Evolutionary conservation across 2,329 filamentous ascomycete genomes (phyloP), one percentile per base, ranked within the genome.

Genomic region (Hymenoscyphus occultus): DNA sequence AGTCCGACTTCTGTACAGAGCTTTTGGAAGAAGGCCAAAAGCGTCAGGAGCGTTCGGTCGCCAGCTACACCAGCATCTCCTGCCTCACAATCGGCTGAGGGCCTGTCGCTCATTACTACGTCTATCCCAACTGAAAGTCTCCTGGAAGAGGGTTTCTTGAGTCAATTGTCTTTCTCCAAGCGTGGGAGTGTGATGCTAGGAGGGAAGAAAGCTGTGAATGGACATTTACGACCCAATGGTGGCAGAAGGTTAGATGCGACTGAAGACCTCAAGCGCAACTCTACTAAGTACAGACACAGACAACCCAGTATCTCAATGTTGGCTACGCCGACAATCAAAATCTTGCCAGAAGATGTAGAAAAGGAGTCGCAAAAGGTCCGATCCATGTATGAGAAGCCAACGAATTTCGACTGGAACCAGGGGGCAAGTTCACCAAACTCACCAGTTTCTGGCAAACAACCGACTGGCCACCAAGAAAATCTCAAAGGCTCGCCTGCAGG

Each of bases 151-250:
- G 83, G 82, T 71, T 83, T 85, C 73, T 75, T 88, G 72, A 80
- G 78, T 69, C 79, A 80, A 64, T 76, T 89, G 69, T 81, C 81
- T 69, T 89, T 89, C 73, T 87, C 86, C 64, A 86, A 86, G 68
- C 81, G 86, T 70, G 86, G 86, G 69, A 88, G 86, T 76, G 79
- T 89, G 71, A 85, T 89, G 81, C 81, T 87, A 73, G 81, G 82
- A 67, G 81, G 80, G 62, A 82, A 82, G 73, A 76, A 74, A 60
- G 72, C 67, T 32, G 66, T 71, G 1, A 70, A 72, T 67, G 65
- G 62, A 1, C 72, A 74, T 51, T 67, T 64, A 48, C 65, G 73
- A 9, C 54, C 42, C 57, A 65, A 70, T 67, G 68, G 56, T 28
- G 67, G 67, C n/a, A 64, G 69, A 65, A 73, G 70, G 73, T 71